Conservation (phyloP, 2,329 filamentous ascomycete species). For the Hypoxylon sp. region DNA sequence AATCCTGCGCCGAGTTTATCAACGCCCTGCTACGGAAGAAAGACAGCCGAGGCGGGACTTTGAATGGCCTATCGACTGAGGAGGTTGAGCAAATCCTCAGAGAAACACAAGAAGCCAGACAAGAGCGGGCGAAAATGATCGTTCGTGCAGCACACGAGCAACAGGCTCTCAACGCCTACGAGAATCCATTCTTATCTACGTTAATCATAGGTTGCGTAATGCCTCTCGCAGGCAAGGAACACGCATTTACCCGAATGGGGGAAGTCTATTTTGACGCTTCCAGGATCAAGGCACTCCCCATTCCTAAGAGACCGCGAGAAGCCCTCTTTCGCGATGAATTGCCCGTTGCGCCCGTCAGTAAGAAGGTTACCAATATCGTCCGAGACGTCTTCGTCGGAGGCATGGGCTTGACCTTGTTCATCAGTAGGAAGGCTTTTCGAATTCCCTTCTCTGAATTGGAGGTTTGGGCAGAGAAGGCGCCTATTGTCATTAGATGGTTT, state of each 20-base stretch:
- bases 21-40: constrained; percentile 43
- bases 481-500: constrained; percentile 1
- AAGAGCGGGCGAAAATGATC: constrained; percentile 2
- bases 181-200: neutral
- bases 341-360: neutral
- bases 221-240: neutral
- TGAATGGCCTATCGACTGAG: constrained; percentile 28
- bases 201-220: neutral
- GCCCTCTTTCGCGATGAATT: neutral
- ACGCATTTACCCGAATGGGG: neutral
- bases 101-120: constrained; percentile 43
- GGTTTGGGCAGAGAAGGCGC: neutral
- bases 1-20: constrained; percentile 48
- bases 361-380: neutral
- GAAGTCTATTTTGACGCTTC: neutral
- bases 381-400: neutral
- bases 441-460: neutral
- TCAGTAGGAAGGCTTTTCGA: neutral
- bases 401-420: neutral
- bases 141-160: neutral
- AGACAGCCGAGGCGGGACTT: constrained; percentile 14
- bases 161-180: neutral
- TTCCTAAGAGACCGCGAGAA: neutral
- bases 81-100: constrained; percentile 39
- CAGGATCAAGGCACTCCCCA: neutral